Conservation (phyloP, 371 early-diverging fungal species). For the Mortierella sp. region DNA sequence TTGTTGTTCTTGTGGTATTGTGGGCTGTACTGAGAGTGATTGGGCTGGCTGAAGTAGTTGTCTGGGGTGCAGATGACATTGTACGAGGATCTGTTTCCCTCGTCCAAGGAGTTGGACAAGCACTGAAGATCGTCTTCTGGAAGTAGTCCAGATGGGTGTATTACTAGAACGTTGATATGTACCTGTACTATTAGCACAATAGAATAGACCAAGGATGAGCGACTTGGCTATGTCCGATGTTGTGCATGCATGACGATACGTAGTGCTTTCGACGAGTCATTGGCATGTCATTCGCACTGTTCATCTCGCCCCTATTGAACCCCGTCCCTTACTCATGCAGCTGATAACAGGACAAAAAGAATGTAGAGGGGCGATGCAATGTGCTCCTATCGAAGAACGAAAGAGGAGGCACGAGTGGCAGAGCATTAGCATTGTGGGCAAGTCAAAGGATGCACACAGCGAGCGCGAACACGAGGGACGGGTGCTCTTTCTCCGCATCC, state of each 20-base stretch:
- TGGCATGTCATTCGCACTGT: not conserved
- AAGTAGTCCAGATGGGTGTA: not conserved
- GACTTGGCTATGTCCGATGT: not conserved
- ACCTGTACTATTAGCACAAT: not conserved
- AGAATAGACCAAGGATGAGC: not conserved
- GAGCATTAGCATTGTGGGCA: not conserved
- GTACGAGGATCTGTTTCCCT: slow-evolving; percentile 28
- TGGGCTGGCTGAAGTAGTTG: slow-evolving; percentile 41
- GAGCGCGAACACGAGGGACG: not conserved
- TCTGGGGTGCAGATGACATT: slow-evolving; percentile 47
- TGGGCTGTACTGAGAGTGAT: slow-evolving; percentile 45
- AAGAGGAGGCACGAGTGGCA: not conserved
- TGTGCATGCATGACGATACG: not conserved
- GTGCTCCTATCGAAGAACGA: not conserved
- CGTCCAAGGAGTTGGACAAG: slow-evolving; percentile 16
- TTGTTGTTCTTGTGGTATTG: slow-evolving; percentile 27
- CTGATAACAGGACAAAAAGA: not conserved
- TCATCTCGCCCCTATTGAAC: not conserved
- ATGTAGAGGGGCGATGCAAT: not conserved
- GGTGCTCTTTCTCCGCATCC: not conserved
- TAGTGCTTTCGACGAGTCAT: not conserved
- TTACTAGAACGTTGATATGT: not conserved
- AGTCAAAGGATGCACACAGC: not conserved
- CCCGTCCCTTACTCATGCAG: not conserved
- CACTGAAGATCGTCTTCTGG: slow-evolving; percentile 6